Conservation (phyloP, 306 rosid genomes). For the Trifolium fragiferum region DNA sequence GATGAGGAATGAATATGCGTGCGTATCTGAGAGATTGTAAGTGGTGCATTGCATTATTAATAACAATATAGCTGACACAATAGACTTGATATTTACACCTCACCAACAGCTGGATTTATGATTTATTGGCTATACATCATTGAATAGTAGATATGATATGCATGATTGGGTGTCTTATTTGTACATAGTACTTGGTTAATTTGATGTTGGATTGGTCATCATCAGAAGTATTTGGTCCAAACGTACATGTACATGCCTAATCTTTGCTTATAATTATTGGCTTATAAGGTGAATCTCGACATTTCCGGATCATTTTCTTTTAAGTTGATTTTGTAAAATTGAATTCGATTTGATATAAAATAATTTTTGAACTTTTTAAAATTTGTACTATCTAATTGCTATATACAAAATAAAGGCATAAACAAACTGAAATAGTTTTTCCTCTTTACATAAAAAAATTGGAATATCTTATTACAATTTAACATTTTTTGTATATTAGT, state of each 20-base stretch:
- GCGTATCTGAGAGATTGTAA: background rate
- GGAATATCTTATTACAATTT: too few species aligned
- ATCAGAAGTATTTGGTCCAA: background rate
- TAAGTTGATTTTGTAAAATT: too few species aligned
- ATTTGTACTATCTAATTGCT: too few species aligned
- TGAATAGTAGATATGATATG: background rate
- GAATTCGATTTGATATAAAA: too few species aligned
- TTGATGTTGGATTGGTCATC: background rate
- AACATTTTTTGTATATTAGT: too few species aligned
- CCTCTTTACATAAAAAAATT: too few species aligned
- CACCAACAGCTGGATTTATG: background rate
- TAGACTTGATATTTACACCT: constrained; percentile 12
- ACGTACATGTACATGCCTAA: background rate
- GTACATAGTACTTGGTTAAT: background rate
- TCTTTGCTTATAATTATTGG: background rate
- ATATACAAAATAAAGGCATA: too few species aligned
- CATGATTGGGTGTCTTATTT: background rate
- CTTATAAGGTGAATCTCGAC: too few species aligned
- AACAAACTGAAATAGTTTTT: too few species aligned
- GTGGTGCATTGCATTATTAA: background rate
- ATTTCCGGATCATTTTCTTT: too few species aligned
- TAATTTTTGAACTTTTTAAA: too few species aligned
- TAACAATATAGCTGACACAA: background rate
- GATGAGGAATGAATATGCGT: constrained; percentile 6
- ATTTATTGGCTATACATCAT: background rate